phyloP scores from a whole-genome alignment of 2,329 filamentous ascomycete genomes.

The Arthrocladium fulminans region DNA sequence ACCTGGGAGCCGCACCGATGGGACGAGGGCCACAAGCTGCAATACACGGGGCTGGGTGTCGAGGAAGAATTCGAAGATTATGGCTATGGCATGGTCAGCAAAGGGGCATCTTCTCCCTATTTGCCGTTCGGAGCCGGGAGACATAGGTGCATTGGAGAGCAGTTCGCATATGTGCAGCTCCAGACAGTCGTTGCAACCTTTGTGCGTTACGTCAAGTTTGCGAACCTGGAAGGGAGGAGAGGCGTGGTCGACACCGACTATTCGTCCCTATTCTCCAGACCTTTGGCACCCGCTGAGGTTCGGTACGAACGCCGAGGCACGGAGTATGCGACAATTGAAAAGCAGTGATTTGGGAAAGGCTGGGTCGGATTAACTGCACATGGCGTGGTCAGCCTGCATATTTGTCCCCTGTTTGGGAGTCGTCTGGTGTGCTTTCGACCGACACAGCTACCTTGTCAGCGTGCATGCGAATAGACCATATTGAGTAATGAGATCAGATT shows the following conservation, averaged over 20 bases:
- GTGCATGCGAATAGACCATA: background rate
- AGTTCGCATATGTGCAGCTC: constrained; percentile 89
- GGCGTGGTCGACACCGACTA: constrained; percentile 62
- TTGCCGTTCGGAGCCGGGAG: constrained; percentile 88
- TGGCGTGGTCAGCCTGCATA: background rate
- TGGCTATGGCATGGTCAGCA: constrained; percentile 85
- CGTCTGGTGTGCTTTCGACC: too few species aligned
- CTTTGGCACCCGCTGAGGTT: constrained; percentile 50
- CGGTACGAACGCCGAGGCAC: constrained; percentile 6
- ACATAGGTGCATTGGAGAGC: constrained; percentile 92
- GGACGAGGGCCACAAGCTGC: constrained; percentile 54
- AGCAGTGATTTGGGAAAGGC: constrained; percentile 7
- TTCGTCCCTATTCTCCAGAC: constrained; percentile 58
- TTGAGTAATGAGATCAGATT: too few species aligned
- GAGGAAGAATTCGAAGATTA: constrained; percentile 76
- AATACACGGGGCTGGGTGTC: constrained; percentile 38
- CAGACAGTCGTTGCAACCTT: constrained; percentile 72
- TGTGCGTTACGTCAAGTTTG: constrained; percentile 71
- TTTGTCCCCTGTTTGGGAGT: background rate
- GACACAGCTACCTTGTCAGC: too few species aligned
- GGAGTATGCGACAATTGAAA: constrained; percentile 13
- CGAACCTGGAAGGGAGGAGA: constrained; percentile 62
- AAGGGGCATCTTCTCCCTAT: constrained; percentile 82
- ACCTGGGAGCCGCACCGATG: constrained; percentile 88
- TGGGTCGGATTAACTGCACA: background rate